Evolutionary conservation across 805 yeast genomes (phyloP).

Genomic region (Yamadazyma paraphyllophila): DNA sequence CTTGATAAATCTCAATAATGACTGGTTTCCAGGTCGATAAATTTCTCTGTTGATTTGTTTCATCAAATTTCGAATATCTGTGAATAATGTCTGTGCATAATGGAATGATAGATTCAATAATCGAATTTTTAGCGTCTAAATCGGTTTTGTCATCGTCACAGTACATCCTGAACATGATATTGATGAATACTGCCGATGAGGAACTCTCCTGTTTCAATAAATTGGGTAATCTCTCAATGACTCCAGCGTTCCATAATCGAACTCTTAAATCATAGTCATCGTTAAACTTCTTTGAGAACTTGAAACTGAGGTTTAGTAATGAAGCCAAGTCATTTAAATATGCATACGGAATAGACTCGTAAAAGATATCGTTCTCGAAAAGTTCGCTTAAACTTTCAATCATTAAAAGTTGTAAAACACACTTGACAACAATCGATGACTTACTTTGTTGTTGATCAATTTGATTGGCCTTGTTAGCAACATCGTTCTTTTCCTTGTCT

Average conservation of each 20-base stretch:
- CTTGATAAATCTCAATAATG: constrained; percentile 81
- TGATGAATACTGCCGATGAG: constrained; percentile 82
- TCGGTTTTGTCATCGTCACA: constrained; percentile 57
- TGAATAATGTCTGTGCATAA: constrained; percentile 69
- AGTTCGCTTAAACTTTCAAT: constrained; percentile 83
- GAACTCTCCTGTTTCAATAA: constrained; percentile 87
- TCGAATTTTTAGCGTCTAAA: constrained; percentile 45
- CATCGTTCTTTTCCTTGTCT: constrained; percentile 24
- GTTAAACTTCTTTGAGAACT: constrained; percentile 83
- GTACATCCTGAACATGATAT: constrained; percentile 76
- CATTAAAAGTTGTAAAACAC: constrained; percentile 85
- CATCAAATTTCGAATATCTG: constrained; percentile 71
- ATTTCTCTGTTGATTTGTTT: constrained; percentile 73
- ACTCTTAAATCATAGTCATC: constrained; percentile 84
- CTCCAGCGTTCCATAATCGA: constrained; percentile 87
- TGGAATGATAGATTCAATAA: constrained; percentile 55
- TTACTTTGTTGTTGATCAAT: constrained; percentile 44
- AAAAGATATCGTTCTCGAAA: constrained; percentile 67
- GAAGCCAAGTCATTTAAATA: constrained; percentile 59
- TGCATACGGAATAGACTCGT: constrained; percentile 63
- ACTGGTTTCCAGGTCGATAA: constrained; percentile 90
- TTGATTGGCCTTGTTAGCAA: constrained; percentile 25
- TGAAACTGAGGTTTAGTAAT: constrained; percentile 65
- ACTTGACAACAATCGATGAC: constrained; percentile 82
- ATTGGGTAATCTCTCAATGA: constrained; percentile 90